phyloP scores from a whole-genome alignment of 345 rosid genomes.

The Citrus trifoliata region DNA sequence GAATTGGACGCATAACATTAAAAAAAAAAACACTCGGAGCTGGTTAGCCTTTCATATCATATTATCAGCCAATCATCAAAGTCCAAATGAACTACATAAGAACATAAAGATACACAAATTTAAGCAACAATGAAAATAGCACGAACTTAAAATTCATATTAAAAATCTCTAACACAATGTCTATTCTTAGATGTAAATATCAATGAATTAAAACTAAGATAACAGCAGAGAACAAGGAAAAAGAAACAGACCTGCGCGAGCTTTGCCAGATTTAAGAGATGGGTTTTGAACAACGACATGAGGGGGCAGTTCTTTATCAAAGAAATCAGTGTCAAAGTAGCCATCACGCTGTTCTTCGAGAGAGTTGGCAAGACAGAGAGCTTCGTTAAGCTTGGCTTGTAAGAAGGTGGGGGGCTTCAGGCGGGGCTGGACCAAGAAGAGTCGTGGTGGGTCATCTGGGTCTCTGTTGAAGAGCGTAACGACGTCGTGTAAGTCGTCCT shows the following conservation, averaged over 20 bases:
- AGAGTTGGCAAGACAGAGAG: constrained; percentile 86
- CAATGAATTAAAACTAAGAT: not conserved
- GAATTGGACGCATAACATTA: not conserved
- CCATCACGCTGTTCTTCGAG: constrained; percentile 95
- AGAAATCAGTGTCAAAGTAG: constrained; percentile 61
- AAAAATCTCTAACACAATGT: not conserved
- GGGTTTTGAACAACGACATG: constrained; percentile 88
- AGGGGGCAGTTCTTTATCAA: constrained; percentile 70
- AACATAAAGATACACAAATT: not conserved
- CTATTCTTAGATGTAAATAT: not conserved
- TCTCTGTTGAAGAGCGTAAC: constrained; percentile 53
- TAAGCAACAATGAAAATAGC: not conserved
- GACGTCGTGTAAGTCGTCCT: constrained; percentile 5
- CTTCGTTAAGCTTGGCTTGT: constrained; percentile 87
- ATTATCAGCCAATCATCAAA: not conserved
- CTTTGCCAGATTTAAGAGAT: constrained; percentile 46
- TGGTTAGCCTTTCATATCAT: not conserved
- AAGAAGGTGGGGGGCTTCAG: constrained; percentile 56
- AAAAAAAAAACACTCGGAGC: not conserved
- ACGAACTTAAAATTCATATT: not conserved
- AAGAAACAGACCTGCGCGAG: constrained; percentile 57
- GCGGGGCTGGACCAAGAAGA: constrained; percentile 91
- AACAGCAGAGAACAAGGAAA: not conserved
- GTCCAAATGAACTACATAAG: not conserved
- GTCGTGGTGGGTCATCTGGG: constrained; percentile 66